A percentile compares a stretch with the other conserved stretches of the same genome.
These are phyloP conservation scores for Trypanosoma boissoni DNA, from an alignment of 208 protist genomes.

Conservation along the genomic window DNA sequence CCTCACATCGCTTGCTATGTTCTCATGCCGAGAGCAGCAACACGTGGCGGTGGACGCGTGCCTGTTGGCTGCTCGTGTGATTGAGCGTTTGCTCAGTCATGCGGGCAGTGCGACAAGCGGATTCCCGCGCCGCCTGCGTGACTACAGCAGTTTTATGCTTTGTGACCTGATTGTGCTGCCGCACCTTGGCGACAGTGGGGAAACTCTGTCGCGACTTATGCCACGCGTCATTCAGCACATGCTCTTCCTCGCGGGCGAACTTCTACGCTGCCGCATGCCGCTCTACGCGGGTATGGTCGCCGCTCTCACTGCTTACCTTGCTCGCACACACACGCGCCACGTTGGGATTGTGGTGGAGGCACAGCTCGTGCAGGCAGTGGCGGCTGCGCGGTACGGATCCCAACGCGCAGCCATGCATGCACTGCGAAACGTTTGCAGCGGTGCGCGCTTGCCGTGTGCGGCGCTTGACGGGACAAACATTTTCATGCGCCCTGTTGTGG, in stretches of 20 bases:
- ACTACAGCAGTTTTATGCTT: conserved; percentile 37
- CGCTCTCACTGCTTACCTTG: conserved; percentile 66
- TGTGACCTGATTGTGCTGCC: conserved; percentile 29
- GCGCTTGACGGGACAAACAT: conserved; percentile 18
- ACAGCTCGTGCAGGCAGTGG: conserved; percentile 54
- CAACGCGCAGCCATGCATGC: conserved; percentile 55
- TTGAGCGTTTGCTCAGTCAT: conserved; percentile 39
- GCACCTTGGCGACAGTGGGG: conserved; percentile 28
- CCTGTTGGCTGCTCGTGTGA: conserved; percentile 43
- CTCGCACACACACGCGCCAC: conserved; percentile 41
- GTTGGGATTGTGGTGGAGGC: conserved; percentile 47
- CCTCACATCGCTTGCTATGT: conserved; percentile 65
- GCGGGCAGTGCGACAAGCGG: conserved; percentile 27
- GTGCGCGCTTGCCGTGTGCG: conserved; percentile 39
- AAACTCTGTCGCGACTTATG: conserved; percentile 28
- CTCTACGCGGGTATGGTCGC: conserved; percentile 52
- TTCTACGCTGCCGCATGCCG: conserved; percentile 44
- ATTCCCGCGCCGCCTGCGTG: conserved; percentile 30
- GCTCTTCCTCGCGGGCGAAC: conserved; percentile 46
- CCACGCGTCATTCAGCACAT: conserved; percentile 41
- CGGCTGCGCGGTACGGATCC: conserved; percentile 52
- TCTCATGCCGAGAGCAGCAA: conserved; percentile 51
- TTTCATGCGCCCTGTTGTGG: conserved; percentile 2
- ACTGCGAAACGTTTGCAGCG: conserved; percentile 53
- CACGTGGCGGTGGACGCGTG: conserved; percentile 44